Conservation (phyloP, 371 early-diverging fungal species). For the Haplosporangium sp. region DNA sequence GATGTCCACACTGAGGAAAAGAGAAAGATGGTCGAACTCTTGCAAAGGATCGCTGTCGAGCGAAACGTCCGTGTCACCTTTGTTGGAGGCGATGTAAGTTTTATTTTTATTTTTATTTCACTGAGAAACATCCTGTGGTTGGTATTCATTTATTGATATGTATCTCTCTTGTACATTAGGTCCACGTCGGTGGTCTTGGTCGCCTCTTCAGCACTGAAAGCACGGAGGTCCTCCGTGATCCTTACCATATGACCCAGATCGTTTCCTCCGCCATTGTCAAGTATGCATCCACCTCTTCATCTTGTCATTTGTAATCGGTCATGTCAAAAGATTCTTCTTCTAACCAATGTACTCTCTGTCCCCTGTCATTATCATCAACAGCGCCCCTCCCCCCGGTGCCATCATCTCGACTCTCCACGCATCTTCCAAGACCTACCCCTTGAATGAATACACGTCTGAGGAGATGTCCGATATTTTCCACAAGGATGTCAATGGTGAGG, state of each 20-base stretch:
- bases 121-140: not conserved
- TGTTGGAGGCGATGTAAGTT: conserved; percentile 76
- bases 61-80: conserved; percentile 77
- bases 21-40: conserved; percentile 64
- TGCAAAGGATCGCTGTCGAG: conserved; percentile 73
- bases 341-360: not conserved
- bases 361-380: not conserved
- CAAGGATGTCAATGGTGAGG: conserved; percentile 58
- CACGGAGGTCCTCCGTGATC: conserved; percentile 66
- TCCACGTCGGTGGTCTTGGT: conserved; percentile 81
- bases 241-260: conserved; percentile 77
- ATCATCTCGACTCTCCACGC: conserved; percentile 41
- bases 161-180: conserved; percentile 52
- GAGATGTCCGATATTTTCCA: conserved; percentile 58
- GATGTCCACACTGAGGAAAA: conserved; percentile 77
- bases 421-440: conserved; percentile 28
- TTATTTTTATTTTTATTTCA: not conserved
- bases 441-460: conserved; percentile 56
- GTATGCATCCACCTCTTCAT: not conserved
- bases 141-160: not conserved
- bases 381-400: conserved; percentile 45
- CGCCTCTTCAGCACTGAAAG: conserved; percentile 60
- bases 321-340: not conserved
- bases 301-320: not conserved
- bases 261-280: conserved; percentile 70